A percentile compares a stretch with the other conserved stretches of the same genome.
Evolutionary conservation across 2,329 filamentous ascomycete genomes (phyloP).

Genomic region (Metarhizium brunneum): DNA sequence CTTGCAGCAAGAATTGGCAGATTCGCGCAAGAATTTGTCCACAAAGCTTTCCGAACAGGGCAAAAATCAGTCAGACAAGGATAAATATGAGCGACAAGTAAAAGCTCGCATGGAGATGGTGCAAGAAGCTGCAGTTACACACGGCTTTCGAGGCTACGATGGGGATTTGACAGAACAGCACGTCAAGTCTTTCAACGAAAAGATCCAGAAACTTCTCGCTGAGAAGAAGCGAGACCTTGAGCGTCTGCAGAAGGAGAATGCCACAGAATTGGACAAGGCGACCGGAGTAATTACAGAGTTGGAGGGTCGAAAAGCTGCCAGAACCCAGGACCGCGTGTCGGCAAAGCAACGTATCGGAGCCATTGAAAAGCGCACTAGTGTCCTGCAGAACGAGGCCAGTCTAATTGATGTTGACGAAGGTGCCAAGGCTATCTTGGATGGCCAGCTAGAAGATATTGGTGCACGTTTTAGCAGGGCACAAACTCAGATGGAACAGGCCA

Average conservation of each 20-base stretch:
- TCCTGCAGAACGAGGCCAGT: conserved; percentile 59
- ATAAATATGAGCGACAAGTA: conserved; percentile 75
- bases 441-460: conserved; percentile 61
- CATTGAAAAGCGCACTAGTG: conserved; percentile 61
- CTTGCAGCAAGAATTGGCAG: conserved; percentile 42
- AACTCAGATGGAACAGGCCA: conserved; percentile 50
- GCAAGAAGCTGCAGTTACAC: conserved; percentile 64
- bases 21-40: conserved; percentile 37
- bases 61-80: conserved; percentile 75
- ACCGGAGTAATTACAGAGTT: conserved; percentile 63
- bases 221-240: conserved; percentile 78
- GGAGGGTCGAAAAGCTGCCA: conserved; percentile 61
- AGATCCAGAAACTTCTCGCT: conserved; percentile 61
- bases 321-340: conserved; percentile 64
- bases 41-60: conserved; percentile 57
- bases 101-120: conserved; percentile 63
- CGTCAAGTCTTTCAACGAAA: conserved; percentile 67
- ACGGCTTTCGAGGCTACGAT: conserved; percentile 80
- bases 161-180: conserved; percentile 65
- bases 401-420: conserved; percentile 81
- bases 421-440: conserved; percentile 65
- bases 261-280: conserved; percentile 65
- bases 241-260: conserved; percentile 61
- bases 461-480: conserved; percentile 52
- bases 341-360: conserved; percentile 62